Evolutionary conservation across 345 rosid genomes (phyloP).

Genomic region (Sonneratia caseolaris): DNA sequence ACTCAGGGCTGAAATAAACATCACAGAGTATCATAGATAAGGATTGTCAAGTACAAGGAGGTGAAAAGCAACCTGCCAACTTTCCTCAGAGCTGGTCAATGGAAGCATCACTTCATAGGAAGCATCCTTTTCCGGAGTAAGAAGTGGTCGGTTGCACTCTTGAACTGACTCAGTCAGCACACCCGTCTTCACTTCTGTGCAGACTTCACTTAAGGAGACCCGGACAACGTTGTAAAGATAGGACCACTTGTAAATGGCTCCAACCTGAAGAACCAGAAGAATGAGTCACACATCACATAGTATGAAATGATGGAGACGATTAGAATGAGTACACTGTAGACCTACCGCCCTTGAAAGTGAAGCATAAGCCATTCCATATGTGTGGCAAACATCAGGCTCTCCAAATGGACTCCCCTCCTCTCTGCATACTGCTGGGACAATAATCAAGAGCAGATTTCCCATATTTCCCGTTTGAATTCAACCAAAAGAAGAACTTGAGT

Average conservation of each 20-base stretch:
- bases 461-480: conserved; percentile 28
- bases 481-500: background rate
- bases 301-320: background rate
- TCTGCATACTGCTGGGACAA: conserved; percentile 42
- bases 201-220: conserved; percentile 12
- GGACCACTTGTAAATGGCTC: conserved; percentile 37
- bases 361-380: conserved; percentile 35
- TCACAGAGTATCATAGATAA: background rate
- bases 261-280: conserved; percentile 22
- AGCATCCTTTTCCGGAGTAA: conserved; percentile 10
- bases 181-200: conserved; percentile 3
- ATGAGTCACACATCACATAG: background rate
- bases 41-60: background rate
- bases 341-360: conserved; percentile 47
- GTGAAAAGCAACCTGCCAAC: conserved; percentile 6
- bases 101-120: background rate
- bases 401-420: conserved; percentile 46
- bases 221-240: conserved; percentile 38
- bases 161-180: background rate
- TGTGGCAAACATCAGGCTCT: conserved; percentile 24
- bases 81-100: conserved; percentile 3
- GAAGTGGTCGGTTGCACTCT: conserved; percentile 15
- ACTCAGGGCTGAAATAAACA: too few relatives aligned
- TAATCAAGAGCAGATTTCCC: conserved; percentile 38
- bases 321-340: background rate